These are phyloP conservation scores for Eimeria acervulina DNA, from an alignment of 169 alveolate genomes.

Conservation along the genomic window DNA sequence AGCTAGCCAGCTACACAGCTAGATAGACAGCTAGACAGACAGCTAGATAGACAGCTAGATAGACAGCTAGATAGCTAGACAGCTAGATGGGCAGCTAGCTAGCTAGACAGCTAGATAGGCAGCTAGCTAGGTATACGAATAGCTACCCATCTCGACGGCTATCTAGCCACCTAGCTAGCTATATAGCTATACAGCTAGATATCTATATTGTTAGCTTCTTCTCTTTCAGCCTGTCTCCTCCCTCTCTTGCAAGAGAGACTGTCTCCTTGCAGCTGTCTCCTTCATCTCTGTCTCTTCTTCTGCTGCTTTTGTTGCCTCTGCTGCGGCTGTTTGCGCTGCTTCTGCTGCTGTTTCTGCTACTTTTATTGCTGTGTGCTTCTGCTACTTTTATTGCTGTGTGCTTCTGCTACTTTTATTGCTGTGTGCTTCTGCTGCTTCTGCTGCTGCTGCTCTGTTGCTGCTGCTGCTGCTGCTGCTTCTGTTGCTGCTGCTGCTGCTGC, in stretches of 20 bases:
- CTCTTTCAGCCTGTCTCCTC: not conserved
- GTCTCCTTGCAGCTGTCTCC: no score
- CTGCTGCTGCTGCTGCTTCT: not conserved
- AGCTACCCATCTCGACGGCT: no score
- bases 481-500: not conserved
- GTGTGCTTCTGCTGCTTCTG: not conserved
- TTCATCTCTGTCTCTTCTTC: not conserved
- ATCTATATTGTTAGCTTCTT: not conserved
- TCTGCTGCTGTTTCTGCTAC: no score
- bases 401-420: not conserved
- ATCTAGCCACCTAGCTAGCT: no score
- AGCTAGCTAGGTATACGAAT: no score
- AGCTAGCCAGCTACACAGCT: no score
- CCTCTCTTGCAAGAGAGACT: not conserved
- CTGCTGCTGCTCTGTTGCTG: not conserved
- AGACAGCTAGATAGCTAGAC: no score
- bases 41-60: no score
- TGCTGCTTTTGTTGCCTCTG: not conserved
- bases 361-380: not conserved
- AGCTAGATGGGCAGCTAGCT: no score
- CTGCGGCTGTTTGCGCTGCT: no score
- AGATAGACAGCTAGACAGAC: no score
- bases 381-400: not conserved
- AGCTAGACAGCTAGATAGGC: no score
- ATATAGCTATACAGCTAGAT: not conserved